A percentile compares a stretch with the other conserved stretches of the same genome.
These are phyloP conservation scores for Sporothrix mexicana DNA, from an alignment of 2,329 filamentous ascomycete species.

Conservation along the genomic window DNA sequence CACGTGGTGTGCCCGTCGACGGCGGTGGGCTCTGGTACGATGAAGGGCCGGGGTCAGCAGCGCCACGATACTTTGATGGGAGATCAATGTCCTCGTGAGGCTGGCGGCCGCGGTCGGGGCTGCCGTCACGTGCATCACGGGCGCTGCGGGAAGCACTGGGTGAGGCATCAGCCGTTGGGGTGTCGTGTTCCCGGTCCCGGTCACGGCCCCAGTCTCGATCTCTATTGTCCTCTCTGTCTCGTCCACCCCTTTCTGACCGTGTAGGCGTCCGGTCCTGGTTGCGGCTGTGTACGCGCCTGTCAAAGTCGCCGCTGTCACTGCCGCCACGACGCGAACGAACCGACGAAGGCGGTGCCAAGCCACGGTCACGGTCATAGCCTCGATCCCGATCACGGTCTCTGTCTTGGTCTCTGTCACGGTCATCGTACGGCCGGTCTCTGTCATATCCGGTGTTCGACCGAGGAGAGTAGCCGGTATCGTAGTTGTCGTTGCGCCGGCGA, in stretches of 20 bases:
- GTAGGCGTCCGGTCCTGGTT: constrained; percentile 27
- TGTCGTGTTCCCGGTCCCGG: not conserved
- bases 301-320: constrained; percentile 15
- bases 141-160: not conserved
- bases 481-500: constrained; percentile 15
- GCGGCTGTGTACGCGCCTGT: not conserved
- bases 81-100: not conserved
- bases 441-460: constrained; percentile 9
- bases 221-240: not conserved
- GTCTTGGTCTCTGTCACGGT: not conserved
- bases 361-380: not conserved
- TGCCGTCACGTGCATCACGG: not conserved
- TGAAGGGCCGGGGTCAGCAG: not conserved
- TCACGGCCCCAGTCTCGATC: constrained; percentile 1
- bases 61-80: not conserved
- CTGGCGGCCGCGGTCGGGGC: not conserved
- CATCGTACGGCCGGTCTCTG: not conserved
- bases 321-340: constrained; percentile 15
- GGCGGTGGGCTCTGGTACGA: constrained; percentile 25
- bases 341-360: constrained; percentile 10
- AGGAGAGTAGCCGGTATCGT: constrained; percentile 8
- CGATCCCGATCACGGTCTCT: not conserved
- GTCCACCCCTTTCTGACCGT: not conserved
- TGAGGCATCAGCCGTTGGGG: not conserved
- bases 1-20: not conserved